Evolutionary conservation across 2,329 filamentous ascomycete genomes (phyloP), one percentile per base, ranked within the genome.

Genomic region (Daldinia sp.): DNA sequence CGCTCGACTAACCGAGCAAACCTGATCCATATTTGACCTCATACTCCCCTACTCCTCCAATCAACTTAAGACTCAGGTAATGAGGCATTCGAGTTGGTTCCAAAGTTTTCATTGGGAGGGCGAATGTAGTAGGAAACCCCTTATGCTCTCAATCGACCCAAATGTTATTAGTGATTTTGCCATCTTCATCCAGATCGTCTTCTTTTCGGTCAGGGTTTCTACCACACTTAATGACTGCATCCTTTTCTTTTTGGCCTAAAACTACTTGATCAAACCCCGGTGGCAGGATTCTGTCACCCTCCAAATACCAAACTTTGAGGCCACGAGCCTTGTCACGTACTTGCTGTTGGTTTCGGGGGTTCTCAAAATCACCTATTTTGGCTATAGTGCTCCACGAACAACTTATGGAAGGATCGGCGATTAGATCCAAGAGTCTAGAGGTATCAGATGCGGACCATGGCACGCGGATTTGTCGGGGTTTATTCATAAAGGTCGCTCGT

Each of bases 251-350:
- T 63, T 75, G 75, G 13, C 83, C 77, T 11, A 87, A 76, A 9
- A 76, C 73, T 13, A 87, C 80, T 3, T 75, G 71, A 64, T 87
- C 82, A 61, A 87, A 87, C 4, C 78, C 76, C 0, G 74, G 72
- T 1, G 83, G 83, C 3, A 87, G 73, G 8, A 75, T 34, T 2
- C 60, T 63, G 68, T 86, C 82, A 2, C 74, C 72, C 51, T 78
- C 78, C 13, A 87, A 75, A 45, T 82, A 78, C 29, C 82, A 79
- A 32, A 84, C 81, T 75, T 87, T 87, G 56, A 85, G 66, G 58
- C 85, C 81, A 50, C 85, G 81, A n/a, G 85, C 85, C 73, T 83
- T 84, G 77, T 87, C 85, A 5, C 85, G 83, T 58, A 84, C 79
- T 3, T 83, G 81, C 72, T 86, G 84, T 74, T 86, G 84, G 68